Percentiles rank a stretch among this genome's conserved stretches.
These are phyloP conservation scores for Phytophthora pseudosyringae DNA, from an alignment of 352 stramenopile species.

Conservation along the genomic window DNA sequence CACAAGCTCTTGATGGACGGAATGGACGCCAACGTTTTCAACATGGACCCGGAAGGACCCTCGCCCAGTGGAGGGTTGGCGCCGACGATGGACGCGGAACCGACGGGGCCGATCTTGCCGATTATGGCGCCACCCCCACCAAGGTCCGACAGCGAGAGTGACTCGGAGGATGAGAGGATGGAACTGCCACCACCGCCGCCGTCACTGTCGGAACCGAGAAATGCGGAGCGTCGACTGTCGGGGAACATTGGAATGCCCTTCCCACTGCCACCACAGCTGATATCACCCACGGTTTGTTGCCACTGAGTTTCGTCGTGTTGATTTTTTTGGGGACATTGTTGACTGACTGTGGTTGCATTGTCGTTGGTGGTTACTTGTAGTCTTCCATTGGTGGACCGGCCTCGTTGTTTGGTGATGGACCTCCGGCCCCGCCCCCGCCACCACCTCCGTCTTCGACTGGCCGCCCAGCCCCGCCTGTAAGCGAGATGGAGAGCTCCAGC, in stretches of 20 bases:
- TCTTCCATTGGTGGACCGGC: conserved; percentile 47
- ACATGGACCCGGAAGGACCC: conserved; percentile 83
- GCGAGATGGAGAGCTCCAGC: conserved; percentile 64
- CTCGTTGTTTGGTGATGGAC: conserved; percentile 61
- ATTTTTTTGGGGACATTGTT: not conserved
- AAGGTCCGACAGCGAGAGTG: conserved; percentile 16
- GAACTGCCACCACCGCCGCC: conserved; percentile 41
- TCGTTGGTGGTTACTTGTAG: conserved; percentile 27
- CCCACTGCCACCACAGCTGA: conserved; percentile 44
- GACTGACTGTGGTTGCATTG: not conserved
- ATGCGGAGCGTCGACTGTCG: conserved; percentile 28
- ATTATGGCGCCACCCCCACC: conserved; percentile 46
- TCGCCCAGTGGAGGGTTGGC: conserved; percentile 61
- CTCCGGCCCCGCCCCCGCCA: conserved; percentile 55
- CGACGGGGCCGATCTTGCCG: conserved; percentile 40
- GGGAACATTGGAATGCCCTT: conserved; percentile 65
- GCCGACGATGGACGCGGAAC: conserved; percentile 35
- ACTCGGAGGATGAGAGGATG: conserved; percentile 37
- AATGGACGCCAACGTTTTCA: conserved; percentile 69
- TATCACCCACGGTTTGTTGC: conserved; percentile 66
- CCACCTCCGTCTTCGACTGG: conserved; percentile 31
- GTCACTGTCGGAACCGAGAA: conserved; percentile 32
- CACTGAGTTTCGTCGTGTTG: no score
- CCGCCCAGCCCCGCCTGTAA: conserved; percentile 26
- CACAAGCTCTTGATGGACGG: conserved; percentile 86